A percentile compares a stretch with the other conserved stretches of the same genome.
These are phyloP conservation scores for Neophaeococcomyces mojaviensis DNA, from an alignment of 2,329 filamentous ascomycete species.

Conservation along the genomic window DNA sequence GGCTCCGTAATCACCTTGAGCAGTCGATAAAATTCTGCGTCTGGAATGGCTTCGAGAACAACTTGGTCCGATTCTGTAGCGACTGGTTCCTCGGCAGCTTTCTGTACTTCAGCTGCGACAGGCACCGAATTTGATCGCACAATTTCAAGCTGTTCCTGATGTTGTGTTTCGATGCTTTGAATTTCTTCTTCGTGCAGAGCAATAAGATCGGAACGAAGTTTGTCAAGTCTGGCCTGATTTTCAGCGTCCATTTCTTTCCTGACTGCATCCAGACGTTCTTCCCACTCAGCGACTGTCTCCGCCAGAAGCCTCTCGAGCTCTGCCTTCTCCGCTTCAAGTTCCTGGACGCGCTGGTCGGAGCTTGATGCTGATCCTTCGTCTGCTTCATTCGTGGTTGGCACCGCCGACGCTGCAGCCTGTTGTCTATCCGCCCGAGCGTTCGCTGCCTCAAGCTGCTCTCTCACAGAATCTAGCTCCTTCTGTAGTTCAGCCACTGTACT, in stretches of 20 bases:
- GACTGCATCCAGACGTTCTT: conserved; percentile 59
- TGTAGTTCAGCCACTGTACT: conserved; percentile 48
- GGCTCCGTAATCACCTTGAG: conserved; percentile 39
- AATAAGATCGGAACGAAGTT: conserved; percentile 15
- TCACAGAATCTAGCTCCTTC: conserved; percentile 56
- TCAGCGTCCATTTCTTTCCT: conserved; percentile 44
- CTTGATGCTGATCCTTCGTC: too few species aligned
- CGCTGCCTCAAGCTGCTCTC: conserved; percentile 43
- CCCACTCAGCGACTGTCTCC: conserved; percentile 45
- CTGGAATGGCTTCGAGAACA: conserved; percentile 24
- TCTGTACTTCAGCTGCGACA: conserved; percentile 31
- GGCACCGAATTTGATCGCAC: conserved; percentile 30
- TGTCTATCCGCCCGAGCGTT: conserved; percentile 19
- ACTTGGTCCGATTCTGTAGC: conserved; percentile 31
- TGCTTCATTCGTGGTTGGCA: too few species aligned
- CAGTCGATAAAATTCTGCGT: conserved; percentile 28
- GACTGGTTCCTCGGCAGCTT: conserved; percentile 12
- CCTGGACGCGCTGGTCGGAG: too few species aligned
- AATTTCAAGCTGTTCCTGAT: conserved; percentile 37
- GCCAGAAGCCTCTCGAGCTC: too few species aligned
- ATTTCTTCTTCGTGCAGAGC: conserved; percentile 13
- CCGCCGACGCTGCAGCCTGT: conserved; percentile 19
- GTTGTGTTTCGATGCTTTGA: conserved; percentile 22
- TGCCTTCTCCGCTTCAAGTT: too few species aligned
- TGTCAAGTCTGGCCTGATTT: conserved; percentile 25